These are phyloP conservation scores for Fagopyrum homotropicum DNA, from an alignment of 148 eudicot species.

Conservation along the genomic window DNA sequence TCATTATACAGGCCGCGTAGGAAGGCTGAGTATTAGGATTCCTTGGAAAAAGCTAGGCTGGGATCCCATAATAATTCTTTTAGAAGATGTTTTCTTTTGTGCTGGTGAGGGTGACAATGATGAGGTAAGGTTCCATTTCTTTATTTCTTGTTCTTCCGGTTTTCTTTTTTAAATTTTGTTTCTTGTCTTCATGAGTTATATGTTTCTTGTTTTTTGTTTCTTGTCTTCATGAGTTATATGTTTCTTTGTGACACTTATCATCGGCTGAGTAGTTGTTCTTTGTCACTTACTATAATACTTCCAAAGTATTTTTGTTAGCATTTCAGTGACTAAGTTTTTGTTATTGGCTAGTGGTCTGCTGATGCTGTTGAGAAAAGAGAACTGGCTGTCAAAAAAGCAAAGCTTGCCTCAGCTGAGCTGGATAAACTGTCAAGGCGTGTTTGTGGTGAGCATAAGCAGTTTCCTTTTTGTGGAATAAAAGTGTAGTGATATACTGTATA, in stretches of 20 bases:
- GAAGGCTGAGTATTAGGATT: constrained; percentile 85
- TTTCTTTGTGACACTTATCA: background rate
- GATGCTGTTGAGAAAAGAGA: constrained; percentile 85
- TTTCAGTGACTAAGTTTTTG: background rate
- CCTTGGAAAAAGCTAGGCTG: constrained; percentile 99
- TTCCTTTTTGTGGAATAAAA: background rate
- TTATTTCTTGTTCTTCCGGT: background rate
- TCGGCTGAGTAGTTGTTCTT: background rate
- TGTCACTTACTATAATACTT: constrained; percentile 1
- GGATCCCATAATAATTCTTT: constrained; percentile 84
- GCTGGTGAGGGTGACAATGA: constrained; percentile 73
- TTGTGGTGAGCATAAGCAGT: constrained; percentile 51
- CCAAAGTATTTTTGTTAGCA: background rate
- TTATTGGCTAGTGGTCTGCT: constrained; percentile 53
- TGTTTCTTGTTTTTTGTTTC: background rate
- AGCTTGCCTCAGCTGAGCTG: constrained; percentile 95
- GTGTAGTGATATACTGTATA: background rate
- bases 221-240: too few relatives aligned
- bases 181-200: background rate
- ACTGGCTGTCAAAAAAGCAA: constrained; percentile 86
- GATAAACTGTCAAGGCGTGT: constrained; percentile 95
- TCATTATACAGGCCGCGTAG: constrained; percentile 63
- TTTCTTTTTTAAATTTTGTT: background rate
- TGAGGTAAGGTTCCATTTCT: constrained; percentile 50
- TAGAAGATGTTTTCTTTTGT: constrained; percentile 79